A percentile compares a stretch with the other conserved stretches of the same genome.
Conservation (phyloP, 495 filamentous ascomycete genomes). For the Penicillium desertorum region DNA sequence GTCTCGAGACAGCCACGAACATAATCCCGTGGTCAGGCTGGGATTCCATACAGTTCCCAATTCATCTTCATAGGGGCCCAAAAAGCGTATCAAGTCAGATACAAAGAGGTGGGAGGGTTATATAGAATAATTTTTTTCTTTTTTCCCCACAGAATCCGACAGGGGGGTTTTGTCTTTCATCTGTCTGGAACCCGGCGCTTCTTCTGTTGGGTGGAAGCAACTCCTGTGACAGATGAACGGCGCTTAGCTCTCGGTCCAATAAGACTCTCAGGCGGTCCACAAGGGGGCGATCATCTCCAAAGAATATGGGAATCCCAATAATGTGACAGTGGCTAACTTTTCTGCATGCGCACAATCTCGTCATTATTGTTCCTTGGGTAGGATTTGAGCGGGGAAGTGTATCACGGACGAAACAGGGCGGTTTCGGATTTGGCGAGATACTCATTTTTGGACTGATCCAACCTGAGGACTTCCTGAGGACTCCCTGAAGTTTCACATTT, state of each 20-base stretch:
- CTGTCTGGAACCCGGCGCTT: slow-evolving; percentile 12
- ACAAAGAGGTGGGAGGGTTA: slow-evolving; percentile 5
- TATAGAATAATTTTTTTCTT: not conserved
- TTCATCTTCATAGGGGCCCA: not conserved
- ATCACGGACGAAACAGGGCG: slow-evolving; percentile 4
- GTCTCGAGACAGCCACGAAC: slow-evolving; percentile 1
- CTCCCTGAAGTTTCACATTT: slow-evolving; percentile 4
- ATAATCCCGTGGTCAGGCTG: slow-evolving; percentile 1
- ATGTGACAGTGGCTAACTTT: slow-evolving; percentile 3
- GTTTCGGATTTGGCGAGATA: slow-evolving; percentile 5
- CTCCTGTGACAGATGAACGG: slow-evolving; percentile 14
- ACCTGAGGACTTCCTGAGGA: not conserved
- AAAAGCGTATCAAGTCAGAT: slow-evolving; percentile 10
- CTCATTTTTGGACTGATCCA: slow-evolving; percentile 10
- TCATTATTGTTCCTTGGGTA: not conserved
- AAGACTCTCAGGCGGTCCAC: not conserved
- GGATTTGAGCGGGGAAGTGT: slow-evolving; percentile 2
- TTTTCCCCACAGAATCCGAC: not conserved
- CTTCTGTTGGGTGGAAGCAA: slow-evolving; percentile 6
- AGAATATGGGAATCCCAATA: not conserved
- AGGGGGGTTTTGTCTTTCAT: slow-evolving; percentile 9
- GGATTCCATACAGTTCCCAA: slow-evolving; percentile 3
- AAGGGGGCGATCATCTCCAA: slow-evolving; percentile 3
- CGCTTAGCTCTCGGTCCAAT: slow-evolving; percentile 15
- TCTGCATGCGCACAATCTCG: not conserved